Evolutionary conservation across 768 basidiomycete species (phyloP), one percentile per base, ranked within the genome.

Genomic region (Rubroboletus satanas): DNA sequence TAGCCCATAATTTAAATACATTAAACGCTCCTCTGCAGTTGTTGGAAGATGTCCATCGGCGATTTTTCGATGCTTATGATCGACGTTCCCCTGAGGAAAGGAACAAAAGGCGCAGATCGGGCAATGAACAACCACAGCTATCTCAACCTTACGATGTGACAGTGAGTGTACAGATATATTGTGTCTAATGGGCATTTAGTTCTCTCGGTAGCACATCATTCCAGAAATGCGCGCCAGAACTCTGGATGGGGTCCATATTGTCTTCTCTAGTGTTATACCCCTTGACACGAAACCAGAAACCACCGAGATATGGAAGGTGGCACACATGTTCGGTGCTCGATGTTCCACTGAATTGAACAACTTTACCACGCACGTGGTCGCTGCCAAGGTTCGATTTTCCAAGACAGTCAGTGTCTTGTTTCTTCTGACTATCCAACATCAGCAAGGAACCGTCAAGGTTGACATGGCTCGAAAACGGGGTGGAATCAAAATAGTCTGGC

Each of bases 191-290:
- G 32, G 15, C 18, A 46, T 26, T 51, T 32, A 51, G 33, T 33
- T 45, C 26, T 60, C 37, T 60, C 37, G 38, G 7, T 62, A 98
- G 95, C 73, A 71, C 49, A 97, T 99, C 59, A 95, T 98, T 49
- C 91, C 92, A 14, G 75, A 77, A 51, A 79, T 96, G 70, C 87
- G 96, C 50, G 67, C 76, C 23, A 80, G 83, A 61, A 87, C 91
- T 0, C 78, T 98, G n/a, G 78, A 79, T 35, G 90, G 88, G 29
- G 79, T 87, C 29, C 83, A 89, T 64, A 81, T 99, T 32, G 77
- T 96, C 35, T 98, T 99, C 72, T 98, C 96, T 1, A 92, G 94
- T 53, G 84, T 99, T 38, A 94, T 98, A 52, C 94, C 96, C 5
- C 80, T 95, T n/a, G 88, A 93, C 63, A 85, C 84, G 4, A 77